Evolutionary conservation across 306 rosid species (phyloP).

Genomic region (Dryas octopetala): DNA sequence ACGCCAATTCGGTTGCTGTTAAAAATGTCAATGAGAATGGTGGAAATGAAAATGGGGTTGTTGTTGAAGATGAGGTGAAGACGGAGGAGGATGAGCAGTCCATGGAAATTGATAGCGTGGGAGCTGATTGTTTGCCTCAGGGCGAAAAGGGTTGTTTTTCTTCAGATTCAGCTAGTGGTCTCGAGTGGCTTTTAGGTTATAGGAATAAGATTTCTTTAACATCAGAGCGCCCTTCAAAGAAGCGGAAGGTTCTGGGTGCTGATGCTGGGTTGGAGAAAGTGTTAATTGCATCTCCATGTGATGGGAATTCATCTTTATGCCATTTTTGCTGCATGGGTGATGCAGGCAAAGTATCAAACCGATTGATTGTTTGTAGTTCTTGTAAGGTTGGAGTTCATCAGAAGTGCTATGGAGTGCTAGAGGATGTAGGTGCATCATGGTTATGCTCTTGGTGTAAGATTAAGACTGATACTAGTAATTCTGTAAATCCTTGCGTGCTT

Average conservation of each 20-base stretch:
- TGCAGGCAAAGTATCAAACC: conserved; percentile 39
- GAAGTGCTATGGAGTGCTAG: conserved; percentile 79
- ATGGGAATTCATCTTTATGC: conserved; percentile 57
- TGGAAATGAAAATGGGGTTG: conserved; percentile 21
- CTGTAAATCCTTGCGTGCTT: conserved; percentile 67
- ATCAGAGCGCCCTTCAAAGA: conserved; percentile 91
- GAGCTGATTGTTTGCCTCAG: conserved; percentile 30
- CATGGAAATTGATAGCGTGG: conserved; percentile 38
- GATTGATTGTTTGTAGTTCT: conserved; percentile 56
- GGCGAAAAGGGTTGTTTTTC: conserved; percentile 28
- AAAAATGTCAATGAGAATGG: not conserved
- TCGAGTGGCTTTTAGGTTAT: conserved; percentile 87
- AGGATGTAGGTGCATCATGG: conserved; percentile 56
- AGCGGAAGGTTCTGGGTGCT: conserved; percentile 74
- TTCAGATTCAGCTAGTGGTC: conserved; percentile 34
- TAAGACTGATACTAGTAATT: conserved; percentile 42
- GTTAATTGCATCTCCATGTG: conserved; percentile 49
- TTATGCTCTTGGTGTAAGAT: conserved; percentile 83
- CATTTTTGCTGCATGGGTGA: conserved; percentile 74
- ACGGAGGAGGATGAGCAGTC: conserved; percentile 19
- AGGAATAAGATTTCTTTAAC: conserved; percentile 62
- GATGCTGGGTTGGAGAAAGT: conserved; percentile 88
- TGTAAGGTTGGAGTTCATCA: conserved; percentile 80
- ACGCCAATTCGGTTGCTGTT: not conserved
- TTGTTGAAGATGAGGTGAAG: conserved; percentile 32